These are phyloP conservation scores for Zostera marina DNA, from an alignment of 116 monocot genomes.

Conservation along the genomic window DNA sequence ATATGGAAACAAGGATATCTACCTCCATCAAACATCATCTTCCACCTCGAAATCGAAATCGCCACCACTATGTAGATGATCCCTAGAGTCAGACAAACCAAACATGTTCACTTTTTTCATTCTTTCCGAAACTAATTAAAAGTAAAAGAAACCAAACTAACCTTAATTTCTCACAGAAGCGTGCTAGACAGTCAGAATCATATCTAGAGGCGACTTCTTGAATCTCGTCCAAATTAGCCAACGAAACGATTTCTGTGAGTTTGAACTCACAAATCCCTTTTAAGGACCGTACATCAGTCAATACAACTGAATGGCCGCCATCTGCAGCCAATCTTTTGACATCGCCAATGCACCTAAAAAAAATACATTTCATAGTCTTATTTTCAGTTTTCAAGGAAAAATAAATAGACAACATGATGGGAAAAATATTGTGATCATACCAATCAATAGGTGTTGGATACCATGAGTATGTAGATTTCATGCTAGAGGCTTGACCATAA, in stretches of 20 bases:
- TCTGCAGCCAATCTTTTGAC: slow-evolving; percentile 71
- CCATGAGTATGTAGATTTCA: slow-evolving; percentile 77
- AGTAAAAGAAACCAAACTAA: slow-evolving; percentile 16
- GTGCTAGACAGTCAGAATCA: slow-evolving; percentile 66
- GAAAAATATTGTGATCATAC: slow-evolving; percentile 13
- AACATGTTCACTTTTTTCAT: neutral
- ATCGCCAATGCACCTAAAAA: slow-evolving; percentile 79
- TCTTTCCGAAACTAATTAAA: too few species aligned
- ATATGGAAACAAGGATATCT: too few species aligned
- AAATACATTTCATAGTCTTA: neutral
- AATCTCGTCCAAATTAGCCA: slow-evolving; percentile 38
- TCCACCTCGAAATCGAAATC: slow-evolving; percentile 4
- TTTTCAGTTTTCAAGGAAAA: too few species aligned
- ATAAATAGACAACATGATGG: neutral
- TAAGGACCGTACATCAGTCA: slow-evolving; percentile 79
- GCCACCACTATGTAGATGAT: slow-evolving; percentile 9
- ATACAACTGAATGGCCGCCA: slow-evolving; percentile 94
- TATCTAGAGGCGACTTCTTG: slow-evolving; percentile 77
- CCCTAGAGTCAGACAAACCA: slow-evolving; percentile 3
- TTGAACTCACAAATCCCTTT: slow-evolving; percentile 86
- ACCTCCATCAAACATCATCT: neutral
- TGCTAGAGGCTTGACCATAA: slow-evolving; percentile 88
- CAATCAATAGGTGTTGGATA: slow-evolving; percentile 84
- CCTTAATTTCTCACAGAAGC: slow-evolving; percentile 79
- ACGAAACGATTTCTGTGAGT: slow-evolving; percentile 64